Base-by-base conservation (phyloP, 2,329 filamentous ascomycete species). In the Stagonosporopsis chrysanthemi region DNA sequence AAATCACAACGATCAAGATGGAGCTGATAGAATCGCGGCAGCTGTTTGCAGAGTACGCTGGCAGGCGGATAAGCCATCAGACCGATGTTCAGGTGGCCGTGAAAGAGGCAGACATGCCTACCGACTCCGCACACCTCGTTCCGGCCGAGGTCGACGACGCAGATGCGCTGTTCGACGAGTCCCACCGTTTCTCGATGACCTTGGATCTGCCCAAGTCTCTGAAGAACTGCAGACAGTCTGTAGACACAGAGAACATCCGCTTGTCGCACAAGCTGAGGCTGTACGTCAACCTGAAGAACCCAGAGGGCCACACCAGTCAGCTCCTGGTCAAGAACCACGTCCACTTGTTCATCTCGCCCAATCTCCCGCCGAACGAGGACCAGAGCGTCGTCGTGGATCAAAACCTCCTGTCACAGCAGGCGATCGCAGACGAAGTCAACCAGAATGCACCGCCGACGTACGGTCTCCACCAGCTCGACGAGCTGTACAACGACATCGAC, bases 331-430 rank as follows among this genome's bases (percentile, higher is more conserved):
- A 92, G 39, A 86, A 98, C 29, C 93, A 95, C 1, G 86, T 98
- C 15, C 92, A 92, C 52, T 88, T 99, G 36, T 97, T 97, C 78
- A 97, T 98, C 65, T 99, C 95, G 5, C 94, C 95, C 0, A 95
- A 95, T 71, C 87, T 97, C 68, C 90, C 92, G 0, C 86, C 97
- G 35, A 91, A 95, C 68, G 92, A 96, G 49, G 86, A 94, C 58
- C 95, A 96, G 67, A 89, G 90, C 67, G 83, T 98, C 2, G 58
- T 69, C 2, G 70, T 77, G 57, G 77, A 82, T 65, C 73, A 80
- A 58, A 62, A 63, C 50, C 51, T 75, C 19, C 75, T 76, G 28
- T 65, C 61, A 8, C 65, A 70, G 23, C 79, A 70, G 53, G 73
- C 79, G 9, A 80, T 84, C 41, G 80, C 82, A 38, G 83, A 86